Percentiles rank a stretch among this genome's conserved stretches.
Evolutionary conservation across 2,329 filamentous ascomycete genomes (phyloP).

Genomic region (Pestalotiopsis sp.): DNA sequence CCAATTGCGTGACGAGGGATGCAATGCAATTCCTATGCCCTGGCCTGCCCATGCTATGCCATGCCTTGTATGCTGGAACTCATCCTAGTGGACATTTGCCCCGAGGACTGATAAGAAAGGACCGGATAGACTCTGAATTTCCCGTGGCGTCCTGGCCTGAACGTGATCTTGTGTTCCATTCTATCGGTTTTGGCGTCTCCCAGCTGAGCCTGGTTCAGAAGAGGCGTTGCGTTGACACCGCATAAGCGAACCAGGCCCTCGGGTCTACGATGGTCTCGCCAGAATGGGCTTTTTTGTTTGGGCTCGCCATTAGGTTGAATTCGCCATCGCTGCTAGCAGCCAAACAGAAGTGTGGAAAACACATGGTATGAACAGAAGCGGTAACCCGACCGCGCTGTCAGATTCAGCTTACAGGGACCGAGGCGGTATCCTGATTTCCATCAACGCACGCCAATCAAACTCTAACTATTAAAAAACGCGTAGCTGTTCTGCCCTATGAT

Average conservation of each 20-base stretch:
- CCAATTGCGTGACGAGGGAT: conserved; percentile 7
- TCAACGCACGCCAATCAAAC: not conserved
- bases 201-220: not conserved
- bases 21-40: not conserved
- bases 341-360: not conserved
- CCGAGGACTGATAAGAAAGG: conserved; percentile 1
- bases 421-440: not conserved
- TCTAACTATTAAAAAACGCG: not conserved
- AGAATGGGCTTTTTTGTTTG: not conserved
- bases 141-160: not conserved
- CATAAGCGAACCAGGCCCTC: not conserved
- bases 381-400: not conserved
- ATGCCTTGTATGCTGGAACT: not conserved
- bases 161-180: not conserved
- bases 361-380: not conserved
- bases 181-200: not conserved
- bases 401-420: not conserved
- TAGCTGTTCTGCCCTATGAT: not conserved
- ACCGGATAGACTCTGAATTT: not conserved
- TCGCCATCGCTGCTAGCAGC: not conserved
- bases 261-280: not conserved
- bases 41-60: not conserved
- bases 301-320: not conserved
- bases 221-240: not conserved
- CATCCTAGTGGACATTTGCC: not conserved